Evolutionary conservation across 208 protist genomes (phyloP).

Genomic region (Trypanosoma congolense): DNA sequence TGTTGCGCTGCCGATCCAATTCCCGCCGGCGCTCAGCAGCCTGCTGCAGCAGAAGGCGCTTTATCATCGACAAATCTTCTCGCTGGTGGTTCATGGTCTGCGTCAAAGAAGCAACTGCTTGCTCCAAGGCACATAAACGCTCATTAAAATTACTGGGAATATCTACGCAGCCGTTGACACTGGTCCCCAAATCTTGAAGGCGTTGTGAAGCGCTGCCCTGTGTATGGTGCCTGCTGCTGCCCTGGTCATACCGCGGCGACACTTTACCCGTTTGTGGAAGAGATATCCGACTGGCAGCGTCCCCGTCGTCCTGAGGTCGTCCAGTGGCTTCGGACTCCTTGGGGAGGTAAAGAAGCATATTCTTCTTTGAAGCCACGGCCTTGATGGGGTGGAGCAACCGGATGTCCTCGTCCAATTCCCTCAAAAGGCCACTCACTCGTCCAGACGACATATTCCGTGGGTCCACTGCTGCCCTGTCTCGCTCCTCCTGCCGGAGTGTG

Average conservation of each 20-base stretch:
- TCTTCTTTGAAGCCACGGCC: constrained; percentile 50
- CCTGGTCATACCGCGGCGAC: neutral
- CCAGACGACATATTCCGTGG: constrained; percentile 4
- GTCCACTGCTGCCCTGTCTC: neutral
- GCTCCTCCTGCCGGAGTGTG: constrained; percentile 5
- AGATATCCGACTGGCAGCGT: constrained; percentile 2
- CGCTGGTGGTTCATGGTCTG: constrained; percentile 76
- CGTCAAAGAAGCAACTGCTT: constrained; percentile 66
- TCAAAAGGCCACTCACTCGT: constrained; percentile 69
- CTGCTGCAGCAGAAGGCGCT: constrained; percentile 80
- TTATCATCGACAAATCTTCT: constrained; percentile 82
- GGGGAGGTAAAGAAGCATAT: constrained; percentile 65
- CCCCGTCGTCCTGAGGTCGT: constrained; percentile 15
- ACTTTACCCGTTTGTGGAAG: constrained; percentile 1
- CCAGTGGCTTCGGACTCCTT: constrained; percentile 20
- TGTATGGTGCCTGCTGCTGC: neutral
- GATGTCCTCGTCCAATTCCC: constrained; percentile 83
- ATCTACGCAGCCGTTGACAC: neutral
- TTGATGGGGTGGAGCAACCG: constrained; percentile 71
- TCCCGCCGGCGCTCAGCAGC: constrained; percentile 51
- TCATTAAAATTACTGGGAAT: constrained; percentile 28
- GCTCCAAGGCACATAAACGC: constrained; percentile 60
- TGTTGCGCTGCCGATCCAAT: constrained; percentile 28
- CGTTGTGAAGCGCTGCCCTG: neutral
- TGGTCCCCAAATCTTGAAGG: constrained; percentile 1